Percentiles rank a stretch among this genome's conserved stretches.
These are phyloP conservation scores for Houttuynia cordata DNA, from an alignment of 164 flowering plant genomes.

Conservation along the genomic window DNA sequence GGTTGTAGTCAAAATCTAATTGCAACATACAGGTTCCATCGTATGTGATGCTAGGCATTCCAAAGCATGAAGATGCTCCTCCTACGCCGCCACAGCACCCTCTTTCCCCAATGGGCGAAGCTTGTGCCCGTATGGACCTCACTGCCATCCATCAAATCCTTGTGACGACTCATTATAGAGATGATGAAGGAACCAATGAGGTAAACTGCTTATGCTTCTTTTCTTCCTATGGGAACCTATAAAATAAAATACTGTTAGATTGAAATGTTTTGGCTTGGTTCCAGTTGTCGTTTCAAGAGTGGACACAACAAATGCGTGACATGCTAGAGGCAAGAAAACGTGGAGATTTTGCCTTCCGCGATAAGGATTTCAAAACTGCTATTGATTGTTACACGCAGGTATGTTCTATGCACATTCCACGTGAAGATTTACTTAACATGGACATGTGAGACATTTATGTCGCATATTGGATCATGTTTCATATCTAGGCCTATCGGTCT, in stretches of 20 bases:
- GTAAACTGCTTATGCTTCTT: constrained; percentile 20
- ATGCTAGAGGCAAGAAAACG: constrained; percentile 96
- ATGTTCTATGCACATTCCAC: not conserved
- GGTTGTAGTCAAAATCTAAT: not conserved
- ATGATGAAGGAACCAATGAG: constrained; percentile 98
- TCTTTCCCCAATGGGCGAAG: constrained; percentile 93
- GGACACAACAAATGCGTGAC: constrained; percentile 99
- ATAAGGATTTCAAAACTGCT: constrained; percentile 80
- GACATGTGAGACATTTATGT: no score
- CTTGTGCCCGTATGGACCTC: constrained; percentile 88
- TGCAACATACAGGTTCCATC: constrained; percentile 59
- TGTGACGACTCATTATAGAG: constrained; percentile 72
- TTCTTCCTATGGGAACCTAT: not conserved
- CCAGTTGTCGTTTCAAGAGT: constrained; percentile 96
- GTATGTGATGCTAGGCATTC: constrained; percentile 75
- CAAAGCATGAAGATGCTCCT: constrained; percentile 77
- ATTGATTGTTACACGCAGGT: constrained; percentile 94
- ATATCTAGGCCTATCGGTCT: no score
- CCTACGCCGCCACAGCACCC: constrained; percentile 47
- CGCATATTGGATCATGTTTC: no score
- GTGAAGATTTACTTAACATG: no score
- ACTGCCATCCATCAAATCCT: constrained; percentile 94
- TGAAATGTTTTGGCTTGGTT: not conserved
- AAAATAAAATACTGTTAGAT: no score
- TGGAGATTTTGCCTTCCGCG: constrained; percentile 93